Conservation (phyloP, 306 rosid species). For the Canavalia ensiformis region DNA sequence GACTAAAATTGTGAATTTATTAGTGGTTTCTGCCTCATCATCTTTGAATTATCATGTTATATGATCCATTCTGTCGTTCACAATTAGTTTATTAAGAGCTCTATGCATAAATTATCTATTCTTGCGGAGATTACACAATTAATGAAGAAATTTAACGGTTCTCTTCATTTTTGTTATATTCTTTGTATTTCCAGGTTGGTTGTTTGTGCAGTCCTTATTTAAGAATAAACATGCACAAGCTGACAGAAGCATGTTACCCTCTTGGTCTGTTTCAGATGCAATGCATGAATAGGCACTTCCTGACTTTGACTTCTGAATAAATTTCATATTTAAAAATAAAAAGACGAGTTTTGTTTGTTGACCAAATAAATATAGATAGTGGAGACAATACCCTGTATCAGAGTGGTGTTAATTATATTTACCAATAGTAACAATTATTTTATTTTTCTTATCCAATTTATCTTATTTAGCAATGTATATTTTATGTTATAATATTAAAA, state of each 20-base stretch:
- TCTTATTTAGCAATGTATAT: not conserved
- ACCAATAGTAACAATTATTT: not conserved
- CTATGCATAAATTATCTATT: conserved; percentile 6
- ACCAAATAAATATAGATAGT: conserved; percentile 53
- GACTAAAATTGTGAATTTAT: conserved; percentile 10
- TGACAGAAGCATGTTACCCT: conserved; percentile 83
- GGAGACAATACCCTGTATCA: not conserved
- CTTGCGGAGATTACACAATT: not conserved
- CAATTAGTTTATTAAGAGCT: conserved; percentile 24
- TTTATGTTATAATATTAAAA: conserved; percentile 26
- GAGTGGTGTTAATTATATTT: not conserved
- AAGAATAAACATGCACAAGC: conserved; percentile 73
- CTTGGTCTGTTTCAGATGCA: conserved; percentile 54
- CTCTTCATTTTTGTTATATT: conserved; percentile 15
- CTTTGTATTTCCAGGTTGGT: conserved; percentile 23
- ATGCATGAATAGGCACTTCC: conserved; percentile 61
- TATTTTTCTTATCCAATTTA: not conserved
- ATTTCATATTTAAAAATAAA: conserved; percentile 6
- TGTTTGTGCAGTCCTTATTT: conserved; percentile 34
- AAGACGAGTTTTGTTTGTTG: conserved; percentile 54
- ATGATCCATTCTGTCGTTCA: conserved; percentile 7
- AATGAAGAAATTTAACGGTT: not conserved
- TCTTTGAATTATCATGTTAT: conserved; percentile 3
- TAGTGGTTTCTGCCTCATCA: conserved; percentile 5
- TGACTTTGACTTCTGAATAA: conserved; percentile 57